These are phyloP conservation scores for Medicago ruthenica DNA, from an alignment of 306 rosid genomes.

Conservation along the genomic window DNA sequence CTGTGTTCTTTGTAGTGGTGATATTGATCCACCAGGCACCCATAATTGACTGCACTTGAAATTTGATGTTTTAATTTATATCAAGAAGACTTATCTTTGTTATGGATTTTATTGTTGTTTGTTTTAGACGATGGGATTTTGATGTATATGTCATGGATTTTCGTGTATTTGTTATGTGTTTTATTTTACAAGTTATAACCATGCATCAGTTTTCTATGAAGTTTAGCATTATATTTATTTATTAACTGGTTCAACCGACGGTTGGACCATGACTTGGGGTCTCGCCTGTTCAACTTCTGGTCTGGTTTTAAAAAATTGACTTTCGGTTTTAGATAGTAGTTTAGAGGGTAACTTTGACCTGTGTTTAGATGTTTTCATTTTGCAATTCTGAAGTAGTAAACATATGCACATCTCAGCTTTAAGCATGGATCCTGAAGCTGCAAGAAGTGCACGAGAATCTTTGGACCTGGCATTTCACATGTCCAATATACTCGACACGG, in stretches of 20 bases:
- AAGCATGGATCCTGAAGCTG: constrained; percentile 70
- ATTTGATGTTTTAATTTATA: background rate
- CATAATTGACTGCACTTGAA: background rate
- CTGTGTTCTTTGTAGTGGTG: too few relatives aligned
- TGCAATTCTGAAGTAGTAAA: constrained; percentile 4
- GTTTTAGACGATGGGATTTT: too few relatives aligned
- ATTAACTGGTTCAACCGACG: background rate
- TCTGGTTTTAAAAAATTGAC: background rate
- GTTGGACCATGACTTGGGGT: background rate
- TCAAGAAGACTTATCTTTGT: too few relatives aligned
- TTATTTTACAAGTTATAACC: too few relatives aligned
- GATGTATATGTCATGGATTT: background rate
- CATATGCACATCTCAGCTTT: constrained; percentile 8
- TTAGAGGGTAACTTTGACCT: background rate
- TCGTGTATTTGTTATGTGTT: background rate
- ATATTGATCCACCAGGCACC: background rate
- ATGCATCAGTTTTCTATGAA: background rate
- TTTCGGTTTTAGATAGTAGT: background rate
- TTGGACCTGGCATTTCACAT: constrained; percentile 78
- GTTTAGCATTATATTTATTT: background rate
- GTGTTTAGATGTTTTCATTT: background rate
- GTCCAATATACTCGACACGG: constrained; percentile 68
- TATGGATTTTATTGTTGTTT: too few relatives aligned
- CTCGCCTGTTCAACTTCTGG: background rate
- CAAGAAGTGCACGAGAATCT: constrained; percentile 72